phyloP scores from a whole-genome alignment of 805 yeast species.

The Ogataea kodamae region DNA sequence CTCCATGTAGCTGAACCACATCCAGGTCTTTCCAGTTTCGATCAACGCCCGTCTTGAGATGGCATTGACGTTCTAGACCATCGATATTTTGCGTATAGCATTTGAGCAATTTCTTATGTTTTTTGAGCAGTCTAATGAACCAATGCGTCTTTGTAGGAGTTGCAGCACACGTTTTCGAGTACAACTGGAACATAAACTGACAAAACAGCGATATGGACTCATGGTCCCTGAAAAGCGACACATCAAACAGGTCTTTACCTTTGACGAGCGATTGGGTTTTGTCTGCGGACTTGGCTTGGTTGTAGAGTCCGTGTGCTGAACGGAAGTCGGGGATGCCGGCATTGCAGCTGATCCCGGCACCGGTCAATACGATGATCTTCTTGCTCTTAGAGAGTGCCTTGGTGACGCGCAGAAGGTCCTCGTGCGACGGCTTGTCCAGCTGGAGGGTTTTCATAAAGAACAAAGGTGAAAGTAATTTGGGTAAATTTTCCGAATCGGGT shows the following conservation, averaged over 20 bases:
- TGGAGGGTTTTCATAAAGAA: conserved; percentile 23
- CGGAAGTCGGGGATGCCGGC: conserved; percentile 98
- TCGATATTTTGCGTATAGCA: conserved; percentile 97
- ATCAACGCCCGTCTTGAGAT: conserved; percentile 59
- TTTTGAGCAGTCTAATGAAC: conserved; percentile 60
- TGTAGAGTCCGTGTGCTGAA: conserved; percentile 78
- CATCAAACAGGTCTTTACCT: conserved; percentile 91
- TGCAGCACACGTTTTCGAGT: conserved; percentile 60
- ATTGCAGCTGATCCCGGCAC: conserved; percentile 95
- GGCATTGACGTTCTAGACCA: conserved; percentile 69
- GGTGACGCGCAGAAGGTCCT: conserved; percentile 34
- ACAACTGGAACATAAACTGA: conserved; percentile 81
- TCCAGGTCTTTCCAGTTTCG: conserved; percentile 66
- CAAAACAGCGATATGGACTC: conserved; percentile 71
- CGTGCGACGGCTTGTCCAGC: conserved; percentile 16
- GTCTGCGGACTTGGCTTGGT: conserved; percentile 54
- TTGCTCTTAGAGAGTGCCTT: conserved; percentile 44
- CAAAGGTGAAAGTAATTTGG: conserved; percentile 6
- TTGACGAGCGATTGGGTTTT: conserved; percentile 50
- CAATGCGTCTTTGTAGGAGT: conserved; percentile 81
- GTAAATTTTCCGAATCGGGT: conserved; percentile 14
- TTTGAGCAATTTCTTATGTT: conserved; percentile 63
- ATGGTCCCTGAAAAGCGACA: conserved; percentile 70
- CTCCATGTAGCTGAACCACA: conserved; percentile 91
- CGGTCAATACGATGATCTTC: conserved; percentile 71